Conservation (phyloP, 1,139 yeast species). For the Nakaseomyces kungkrabaensis region DNA sequence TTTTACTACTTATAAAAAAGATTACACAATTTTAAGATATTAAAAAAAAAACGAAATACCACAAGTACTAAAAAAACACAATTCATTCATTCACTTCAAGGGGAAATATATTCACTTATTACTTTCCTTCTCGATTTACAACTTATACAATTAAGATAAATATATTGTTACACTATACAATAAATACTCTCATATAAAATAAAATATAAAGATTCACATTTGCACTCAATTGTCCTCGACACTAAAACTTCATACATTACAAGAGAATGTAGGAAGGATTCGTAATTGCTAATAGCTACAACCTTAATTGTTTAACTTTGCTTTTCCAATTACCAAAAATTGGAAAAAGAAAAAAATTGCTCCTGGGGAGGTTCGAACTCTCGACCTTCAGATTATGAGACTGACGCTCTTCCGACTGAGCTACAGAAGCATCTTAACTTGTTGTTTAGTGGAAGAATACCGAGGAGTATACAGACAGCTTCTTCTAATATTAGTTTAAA, state of each 20-base stretch:
- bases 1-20: not conserved
- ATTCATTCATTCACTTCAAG: not conserved
- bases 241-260: no score
- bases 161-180: no score
- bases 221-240: no score
- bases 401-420: conserved; percentile 44
- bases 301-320: no score
- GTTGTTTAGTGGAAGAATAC: not conserved
- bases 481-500: not conserved
- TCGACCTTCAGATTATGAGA: conserved; percentile 43
- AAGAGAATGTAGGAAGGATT: no score
- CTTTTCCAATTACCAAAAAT: not conserved
- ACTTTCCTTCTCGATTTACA: not conserved
- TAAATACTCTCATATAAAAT: not conserved
- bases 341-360: conserved; percentile 24
- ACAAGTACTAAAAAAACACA: not conserved
- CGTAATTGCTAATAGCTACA: no score
- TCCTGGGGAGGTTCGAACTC: conserved; percentile 49
- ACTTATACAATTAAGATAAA: not conserved
- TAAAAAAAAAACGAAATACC: not conserved
- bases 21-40: not conserved
- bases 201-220: not conserved
- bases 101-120: no score
- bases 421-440: conserved; percentile 30
- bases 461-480: no score